Conservation (phyloP, 345 rosid genomes). For the Hibiscus trionum region DNA sequence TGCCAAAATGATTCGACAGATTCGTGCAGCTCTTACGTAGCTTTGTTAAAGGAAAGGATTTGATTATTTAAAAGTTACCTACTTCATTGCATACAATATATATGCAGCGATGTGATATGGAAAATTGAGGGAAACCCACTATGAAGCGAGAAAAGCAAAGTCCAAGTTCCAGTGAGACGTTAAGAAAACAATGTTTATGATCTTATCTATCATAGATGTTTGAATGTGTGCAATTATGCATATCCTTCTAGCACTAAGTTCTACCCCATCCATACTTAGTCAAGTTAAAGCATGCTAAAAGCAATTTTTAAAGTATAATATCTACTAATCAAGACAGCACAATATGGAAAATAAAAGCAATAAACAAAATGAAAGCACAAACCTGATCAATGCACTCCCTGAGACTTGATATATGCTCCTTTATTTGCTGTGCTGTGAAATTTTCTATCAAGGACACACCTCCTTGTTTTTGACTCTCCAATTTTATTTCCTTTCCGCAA, state of each 20-base stretch:
- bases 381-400: conserved; percentile 27
- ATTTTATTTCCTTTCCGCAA: conserved; percentile 2
- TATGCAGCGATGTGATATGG: not conserved
- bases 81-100: not conserved
- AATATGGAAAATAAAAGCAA: not conserved
- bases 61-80: not conserved
- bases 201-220: not conserved
- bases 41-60: not conserved
- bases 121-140: not conserved
- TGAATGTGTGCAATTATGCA: not conserved
- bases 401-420: conserved; percentile 40
- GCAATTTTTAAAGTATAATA: not conserved
- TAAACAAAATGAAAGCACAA: not conserved
- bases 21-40: not conserved
- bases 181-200: not conserved
- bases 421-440: conserved; percentile 39
- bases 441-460: conserved; percentile 37
- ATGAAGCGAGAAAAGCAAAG: not conserved
- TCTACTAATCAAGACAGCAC: not conserved
- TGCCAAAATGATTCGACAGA: not conserved
- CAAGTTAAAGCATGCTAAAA: not conserved
- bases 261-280: conserved; percentile 1
- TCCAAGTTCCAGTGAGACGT: not conserved
- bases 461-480: conserved; percentile 13
- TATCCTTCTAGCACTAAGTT: not conserved